Base-by-base conservation (phyloP, 1,284 basidiomycete species). In the Trichosporon faecale region DNA sequence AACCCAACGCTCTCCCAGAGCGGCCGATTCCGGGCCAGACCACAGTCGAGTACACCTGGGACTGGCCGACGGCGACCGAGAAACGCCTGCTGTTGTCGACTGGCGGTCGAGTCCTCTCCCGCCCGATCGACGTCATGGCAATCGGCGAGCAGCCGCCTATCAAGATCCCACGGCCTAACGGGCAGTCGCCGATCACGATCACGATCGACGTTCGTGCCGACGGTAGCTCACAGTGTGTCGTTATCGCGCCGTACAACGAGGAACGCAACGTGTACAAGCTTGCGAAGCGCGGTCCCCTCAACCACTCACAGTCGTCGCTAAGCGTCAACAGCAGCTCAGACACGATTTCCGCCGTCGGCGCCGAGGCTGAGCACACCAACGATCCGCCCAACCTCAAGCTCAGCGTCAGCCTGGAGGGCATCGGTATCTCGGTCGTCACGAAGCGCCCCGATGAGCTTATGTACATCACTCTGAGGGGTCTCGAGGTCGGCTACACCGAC, bases 131-230 rank as follows among this genome's bases (percentile, higher is more conserved):
- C 79, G 91, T 98, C 71, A 91, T 98, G 89, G 97, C 98, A 82
- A 99, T 99, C 60, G 97, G 97, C 64, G 89, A 93, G 72, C 88
- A 98, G 46, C 84, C 94, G 14, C 97, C 97, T 0, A 95, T 97
- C 86, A 93, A 89, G 81, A 92, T 98, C 5, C 72, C 74, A 1
- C 66, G 63, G 23, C 65, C 66, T 52, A 44, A 67, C 12, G 46
- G 71, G 33, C 61, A 70, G 40, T 73, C 91, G 88, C 85, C 87
- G 35, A 83, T 86, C 64, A 88, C 89, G 0, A 87, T 98, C 6
- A 95, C 97, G 0, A 85, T 99, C 75, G 97, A 99, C 80, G 92
- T 99, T 61, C 90, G 93, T 18, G 97, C 95, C 0, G 94, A 97
- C 76, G 92, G 90, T 1, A 89, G 89, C 55, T 91, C 90, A 66